Evolutionary conservation across 2,329 filamentous ascomycete species (phyloP), one percentile per base, ranked within the genome.

Genomic region (Fusarium tricinctum): DNA sequence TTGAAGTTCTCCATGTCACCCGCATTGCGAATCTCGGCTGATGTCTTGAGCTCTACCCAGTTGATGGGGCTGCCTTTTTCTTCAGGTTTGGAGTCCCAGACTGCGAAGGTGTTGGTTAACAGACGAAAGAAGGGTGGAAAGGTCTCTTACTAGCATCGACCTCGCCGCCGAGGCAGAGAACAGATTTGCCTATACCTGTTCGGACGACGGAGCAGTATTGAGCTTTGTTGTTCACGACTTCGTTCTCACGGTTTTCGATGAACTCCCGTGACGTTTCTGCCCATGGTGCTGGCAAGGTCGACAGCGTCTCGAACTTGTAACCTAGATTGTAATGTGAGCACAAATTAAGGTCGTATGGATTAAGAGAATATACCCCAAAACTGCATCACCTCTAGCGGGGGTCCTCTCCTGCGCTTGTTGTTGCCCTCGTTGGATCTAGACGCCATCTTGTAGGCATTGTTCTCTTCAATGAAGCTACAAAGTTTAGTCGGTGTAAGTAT

Each of bases 131-230:
- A 4, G 9, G 9, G 14, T 46, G 17, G 14, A 20, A 20, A n/a
- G 19, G 19, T 19, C 15, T 42, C 83, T 77, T 84, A 92, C 93
- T 88, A 35, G 92, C 92, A 78, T 99, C 96, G 19, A 99, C 95
- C 81, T 99, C 96, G 33, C 96, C 96, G 26, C 93, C 96, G 2
- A 99, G 86, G 60, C 97, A 88, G 56, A 98, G 81, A 19, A 86
- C 85, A 1, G 88, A 86, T 47, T 88, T 88, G 3, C 94, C 95
- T 57, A 99, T 91, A 0, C 92, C 93, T 0, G 95, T 98, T 38
- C 90, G 89, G 1, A 97, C 94, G 20, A 99, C 88, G 4, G 94
- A 97, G 81, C 96, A 99, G 82, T 98, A 98, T 76, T 99, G 96
- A 1, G 92, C 91, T 75, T 94, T 89, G 78, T 98, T 99, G 78